A percentile compares a stretch with the other conserved stretches of the same genome.
Evolutionary conservation across 495 filamentous ascomycete species (phyloP).

Genomic region (Collariella sp.): DNA sequence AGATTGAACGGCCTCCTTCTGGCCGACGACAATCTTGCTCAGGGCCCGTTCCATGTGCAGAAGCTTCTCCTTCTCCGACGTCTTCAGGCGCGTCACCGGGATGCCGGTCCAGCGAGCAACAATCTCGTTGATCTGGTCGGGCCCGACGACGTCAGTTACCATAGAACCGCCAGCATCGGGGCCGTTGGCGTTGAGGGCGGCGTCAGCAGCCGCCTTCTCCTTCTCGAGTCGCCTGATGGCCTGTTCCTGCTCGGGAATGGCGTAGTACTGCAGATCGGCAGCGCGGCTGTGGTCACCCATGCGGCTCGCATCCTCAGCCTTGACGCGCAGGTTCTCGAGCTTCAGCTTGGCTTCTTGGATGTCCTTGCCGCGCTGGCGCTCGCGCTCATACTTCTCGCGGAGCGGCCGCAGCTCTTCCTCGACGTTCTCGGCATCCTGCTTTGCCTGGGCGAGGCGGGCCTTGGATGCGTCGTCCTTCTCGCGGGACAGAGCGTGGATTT

Average conservation of each 20-base stretch:
- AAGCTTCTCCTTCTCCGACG: slow-evolving; percentile 94
- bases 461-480: slow-evolving; percentile 93
- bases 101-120: slow-evolving; percentile 95
- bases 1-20: slow-evolving; percentile 86
- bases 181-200: slow-evolving; percentile 55
- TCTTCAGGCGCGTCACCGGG: slow-evolving; percentile 85
- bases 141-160: slow-evolving; percentile 85
- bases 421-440: slow-evolving; percentile 84
- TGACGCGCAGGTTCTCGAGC: slow-evolving; percentile 76
- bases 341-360: slow-evolving; percentile 97
- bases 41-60: slow-evolving; percentile 88
- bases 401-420: slow-evolving; percentile 85
- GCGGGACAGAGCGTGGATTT: slow-evolving; percentile 86
- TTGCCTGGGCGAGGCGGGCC: slow-evolving; percentile 67
- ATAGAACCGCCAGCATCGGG: slow-evolving; percentile 55
- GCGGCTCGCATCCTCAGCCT: slow-evolving; percentile 86
- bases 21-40: slow-evolving; percentile 76
- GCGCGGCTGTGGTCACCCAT: slow-evolving; percentile 70
- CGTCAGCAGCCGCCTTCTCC: slow-evolving; percentile 70
- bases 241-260: slow-evolving; percentile 81
- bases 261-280: slow-evolving; percentile 92
- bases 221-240: slow-evolving; percentile 71
- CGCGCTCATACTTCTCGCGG: slow-evolving; percentile 89
- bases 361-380: slow-evolving; percentile 76
- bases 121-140: slow-evolving; percentile 98